A percentile compares a stretch with the other conserved stretches of the same genome.
Evolutionary conservation across 306 rosid species (phyloP).

Genomic region (Pyrus communis): DNA sequence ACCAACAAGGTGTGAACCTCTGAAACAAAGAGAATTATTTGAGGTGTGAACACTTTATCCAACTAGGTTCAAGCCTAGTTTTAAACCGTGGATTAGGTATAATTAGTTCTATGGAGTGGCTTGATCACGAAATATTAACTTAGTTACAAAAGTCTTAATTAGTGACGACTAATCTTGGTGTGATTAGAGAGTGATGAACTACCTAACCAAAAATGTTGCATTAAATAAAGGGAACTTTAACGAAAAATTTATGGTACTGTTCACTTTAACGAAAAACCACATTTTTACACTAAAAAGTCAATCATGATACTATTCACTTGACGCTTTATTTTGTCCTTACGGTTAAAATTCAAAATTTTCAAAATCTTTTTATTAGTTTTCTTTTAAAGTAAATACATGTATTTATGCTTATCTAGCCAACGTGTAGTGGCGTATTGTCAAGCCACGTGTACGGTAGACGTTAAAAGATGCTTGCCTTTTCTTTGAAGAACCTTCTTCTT

Average conservation of each 20-base stretch:
- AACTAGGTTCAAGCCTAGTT: background rate
- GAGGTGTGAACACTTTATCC: background rate
- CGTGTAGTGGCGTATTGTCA: background rate
- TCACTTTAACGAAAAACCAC: too few relatives aligned
- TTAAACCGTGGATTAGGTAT: background rate
- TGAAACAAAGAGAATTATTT: too few relatives aligned
- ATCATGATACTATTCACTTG: too few relatives aligned
- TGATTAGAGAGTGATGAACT: background rate
- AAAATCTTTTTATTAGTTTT: too few relatives aligned
- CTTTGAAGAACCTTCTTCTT: background rate
- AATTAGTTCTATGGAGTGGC: background rate
- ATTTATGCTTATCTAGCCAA: background rate
- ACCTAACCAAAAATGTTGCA: background rate
- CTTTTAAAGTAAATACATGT: background rate
- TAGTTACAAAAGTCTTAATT: background rate
- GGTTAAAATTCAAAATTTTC: too few relatives aligned
- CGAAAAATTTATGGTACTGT: too few relatives aligned
- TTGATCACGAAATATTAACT: background rate
- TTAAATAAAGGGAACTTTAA: background rate
- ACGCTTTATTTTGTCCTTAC: too few relatives aligned
- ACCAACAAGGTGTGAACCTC: too few relatives aligned
- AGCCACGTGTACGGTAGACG: conserved; percentile 1
- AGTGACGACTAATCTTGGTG: background rate
- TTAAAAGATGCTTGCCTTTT: background rate
- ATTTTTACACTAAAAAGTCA: too few relatives aligned